These are phyloP conservation scores for Tetradesmus obliquus DNA, from an alignment of 139 green algal species.

Conservation along the genomic window DNA sequence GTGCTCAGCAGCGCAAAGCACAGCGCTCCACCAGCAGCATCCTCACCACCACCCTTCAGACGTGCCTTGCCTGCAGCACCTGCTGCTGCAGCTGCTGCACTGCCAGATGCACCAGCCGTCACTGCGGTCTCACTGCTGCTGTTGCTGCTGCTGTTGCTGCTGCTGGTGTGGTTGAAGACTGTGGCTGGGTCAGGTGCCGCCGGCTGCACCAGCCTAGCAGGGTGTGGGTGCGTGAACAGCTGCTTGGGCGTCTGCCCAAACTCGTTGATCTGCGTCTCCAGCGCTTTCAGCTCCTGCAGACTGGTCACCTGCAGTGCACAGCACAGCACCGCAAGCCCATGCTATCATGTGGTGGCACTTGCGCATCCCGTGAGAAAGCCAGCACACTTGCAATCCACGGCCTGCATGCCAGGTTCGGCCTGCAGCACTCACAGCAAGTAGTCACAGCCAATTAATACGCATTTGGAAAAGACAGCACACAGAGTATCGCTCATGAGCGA, in stretches of 20 bases:
- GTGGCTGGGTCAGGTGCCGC: conserved; percentile 57
- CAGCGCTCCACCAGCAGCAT: conserved; percentile 61
- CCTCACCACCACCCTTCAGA: conserved; percentile 46
- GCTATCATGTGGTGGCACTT: background rate
- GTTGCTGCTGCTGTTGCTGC: background rate
- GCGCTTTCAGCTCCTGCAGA: conserved; percentile 68
- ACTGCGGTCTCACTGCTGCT: background rate
- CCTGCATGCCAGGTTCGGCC: background rate
- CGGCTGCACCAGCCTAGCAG: conserved; percentile 60
- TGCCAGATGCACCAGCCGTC: conserved; percentile 17
- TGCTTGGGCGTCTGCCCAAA: conserved; percentile 92
- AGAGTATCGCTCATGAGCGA: too few relatives aligned
- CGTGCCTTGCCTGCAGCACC: conserved; percentile 3
- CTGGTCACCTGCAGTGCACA: conserved; percentile 60
- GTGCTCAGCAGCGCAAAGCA: conserved; percentile 75
- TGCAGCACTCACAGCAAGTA: background rate
- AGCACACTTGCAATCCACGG: background rate
- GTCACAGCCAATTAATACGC: too few relatives aligned
- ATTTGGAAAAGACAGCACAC: too few relatives aligned
- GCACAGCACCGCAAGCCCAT: background rate
- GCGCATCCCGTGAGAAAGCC: background rate
- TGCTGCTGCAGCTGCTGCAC: conserved; percentile 28
- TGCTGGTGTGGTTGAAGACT: conserved; percentile 8
- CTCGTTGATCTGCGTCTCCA: conserved; percentile 94
- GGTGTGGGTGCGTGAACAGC: conserved; percentile 83